Conservation (phyloP, 2,329 filamentous ascomycete genomes). For the Colletotrichum navitas region DNA sequence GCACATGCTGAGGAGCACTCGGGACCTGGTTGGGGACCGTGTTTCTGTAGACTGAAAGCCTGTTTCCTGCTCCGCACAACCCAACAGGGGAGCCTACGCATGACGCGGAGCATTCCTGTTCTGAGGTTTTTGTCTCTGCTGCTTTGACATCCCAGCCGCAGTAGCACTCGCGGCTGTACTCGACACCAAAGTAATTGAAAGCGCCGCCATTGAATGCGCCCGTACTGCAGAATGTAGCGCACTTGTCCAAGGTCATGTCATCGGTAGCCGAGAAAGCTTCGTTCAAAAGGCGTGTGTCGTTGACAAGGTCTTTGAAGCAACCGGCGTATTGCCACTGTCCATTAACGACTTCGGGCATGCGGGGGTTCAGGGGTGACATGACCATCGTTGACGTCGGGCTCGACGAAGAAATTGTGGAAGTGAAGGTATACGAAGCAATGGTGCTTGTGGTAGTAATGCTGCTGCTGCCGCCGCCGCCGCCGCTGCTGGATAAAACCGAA, state of each 20-base stretch:
- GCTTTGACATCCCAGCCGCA: slow-evolving; percentile 44
- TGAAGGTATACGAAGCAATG: slow-evolving; percentile 22
- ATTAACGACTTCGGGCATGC: slow-evolving; percentile 35
- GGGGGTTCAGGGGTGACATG: slow-evolving; percentile 41
- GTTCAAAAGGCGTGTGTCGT: slow-evolving; percentile 40
- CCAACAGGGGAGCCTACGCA: slow-evolving; percentile 39
- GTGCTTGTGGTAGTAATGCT: slow-evolving; percentile 38
- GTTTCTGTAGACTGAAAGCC: slow-evolving; percentile 46
- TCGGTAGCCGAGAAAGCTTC: slow-evolving; percentile 39
- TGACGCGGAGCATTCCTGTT: slow-evolving; percentile 42
- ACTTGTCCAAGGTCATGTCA: slow-evolving; percentile 45
- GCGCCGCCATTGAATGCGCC: slow-evolving; percentile 39
- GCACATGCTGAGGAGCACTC: slow-evolving; percentile 37
- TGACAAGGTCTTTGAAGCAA: slow-evolving; percentile 46
- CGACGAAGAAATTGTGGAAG: slow-evolving; percentile 27
- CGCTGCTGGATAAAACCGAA: slow-evolving; percentile 20
- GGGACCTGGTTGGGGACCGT: slow-evolving; percentile 38
- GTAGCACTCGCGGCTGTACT: slow-evolving; percentile 45
- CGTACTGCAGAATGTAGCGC: slow-evolving; percentile 45
- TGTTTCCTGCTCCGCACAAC: slow-evolving; percentile 42
- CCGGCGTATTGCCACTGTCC: slow-evolving; percentile 45
- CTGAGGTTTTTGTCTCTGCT: slow-evolving; percentile 36
- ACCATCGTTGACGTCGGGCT: slow-evolving; percentile 23
- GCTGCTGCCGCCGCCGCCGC: not conserved
- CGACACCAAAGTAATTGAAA: slow-evolving; percentile 47